Evolutionary conservation across 192 early-diverging fungal genomes (phyloP).

Genomic region (Powellomyces hirtus): DNA sequence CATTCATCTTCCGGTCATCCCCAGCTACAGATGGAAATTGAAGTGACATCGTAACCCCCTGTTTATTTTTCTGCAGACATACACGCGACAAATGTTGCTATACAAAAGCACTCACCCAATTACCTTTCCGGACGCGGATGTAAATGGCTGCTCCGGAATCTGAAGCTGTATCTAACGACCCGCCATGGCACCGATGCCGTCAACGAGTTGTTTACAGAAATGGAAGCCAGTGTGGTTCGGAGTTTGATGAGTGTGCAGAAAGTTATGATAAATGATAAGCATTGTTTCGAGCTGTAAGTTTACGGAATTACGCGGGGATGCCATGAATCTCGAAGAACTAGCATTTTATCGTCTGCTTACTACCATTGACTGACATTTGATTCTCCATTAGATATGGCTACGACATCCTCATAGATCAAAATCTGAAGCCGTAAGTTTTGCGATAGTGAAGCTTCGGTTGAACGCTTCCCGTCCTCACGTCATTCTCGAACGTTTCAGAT

Average conservation of each 20-base stretch:
- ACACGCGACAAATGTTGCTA: constrained; percentile 65
- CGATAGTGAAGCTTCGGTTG: not conserved
- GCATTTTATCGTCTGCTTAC: not conserved
- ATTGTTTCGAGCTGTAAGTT: constrained; percentile 60
- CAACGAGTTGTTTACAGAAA: constrained; percentile 56
- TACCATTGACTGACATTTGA: no score
- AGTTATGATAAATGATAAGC: constrained; percentile 71
- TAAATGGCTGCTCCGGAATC: constrained; percentile 62
- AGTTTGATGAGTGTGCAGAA: constrained; percentile 61
- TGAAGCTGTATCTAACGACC: constrained; percentile 50
- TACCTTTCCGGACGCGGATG: constrained; percentile 58
- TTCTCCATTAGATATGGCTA: constrained; percentile 46
- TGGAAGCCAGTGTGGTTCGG: constrained; percentile 59
- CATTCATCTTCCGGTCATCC: not conserved
- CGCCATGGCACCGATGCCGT: constrained; percentile 51
- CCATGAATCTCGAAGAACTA: not conserved
- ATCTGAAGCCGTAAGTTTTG: constrained; percentile 51
- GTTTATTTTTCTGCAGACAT: no score
- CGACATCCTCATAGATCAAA: constrained; percentile 59
- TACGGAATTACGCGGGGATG: not conserved
- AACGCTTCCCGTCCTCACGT: not conserved
- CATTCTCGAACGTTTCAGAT: no score
- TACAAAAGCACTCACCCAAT: constrained; percentile 60
- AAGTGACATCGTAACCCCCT: not conserved
- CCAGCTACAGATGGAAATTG: not conserved